Percentiles rank a stretch among this genome's conserved stretches.
These are phyloP conservation scores for Dalbergia cochinchinensis DNA, from an alignment of 306 rosid genomes.

Conservation along the genomic window DNA sequence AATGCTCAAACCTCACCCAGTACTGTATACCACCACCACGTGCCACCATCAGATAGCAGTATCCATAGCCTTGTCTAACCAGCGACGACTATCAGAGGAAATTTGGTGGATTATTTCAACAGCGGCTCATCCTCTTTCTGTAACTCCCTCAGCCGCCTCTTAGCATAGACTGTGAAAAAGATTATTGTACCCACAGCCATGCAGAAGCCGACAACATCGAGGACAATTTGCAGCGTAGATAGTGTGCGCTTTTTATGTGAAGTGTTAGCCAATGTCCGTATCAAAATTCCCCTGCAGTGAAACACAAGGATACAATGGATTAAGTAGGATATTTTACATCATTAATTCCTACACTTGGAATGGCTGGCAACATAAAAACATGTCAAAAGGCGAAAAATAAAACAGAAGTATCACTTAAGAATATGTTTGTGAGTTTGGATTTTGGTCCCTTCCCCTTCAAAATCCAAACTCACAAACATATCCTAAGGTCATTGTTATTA, in stretches of 20 bases:
- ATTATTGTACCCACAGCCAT: conserved; percentile 64
- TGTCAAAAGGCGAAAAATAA: neutral
- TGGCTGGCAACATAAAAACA: conserved; percentile 11
- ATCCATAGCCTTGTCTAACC: conserved; percentile 12
- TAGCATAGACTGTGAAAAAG: conserved; percentile 75
- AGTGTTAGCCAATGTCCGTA: conserved; percentile 77
- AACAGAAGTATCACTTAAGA: neutral
- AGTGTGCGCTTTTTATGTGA: conserved; percentile 60
- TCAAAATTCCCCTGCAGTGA: conserved; percentile 78
- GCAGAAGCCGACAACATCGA: conserved; percentile 68
- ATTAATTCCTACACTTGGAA: conserved; percentile 19
- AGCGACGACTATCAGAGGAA: conserved; percentile 22
- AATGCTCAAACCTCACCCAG: conserved; percentile 59
- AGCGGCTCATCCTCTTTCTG: conserved; percentile 60
- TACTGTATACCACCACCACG: conserved; percentile 22
- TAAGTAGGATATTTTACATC: conserved; percentile 4
- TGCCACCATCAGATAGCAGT: neutral
- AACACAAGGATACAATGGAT: conserved; percentile 20
- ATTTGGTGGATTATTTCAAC: conserved; percentile 55
- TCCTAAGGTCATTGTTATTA: neutral
- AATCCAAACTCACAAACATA: too few species aligned
- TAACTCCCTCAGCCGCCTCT: conserved; percentile 63
- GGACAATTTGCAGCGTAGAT: conserved; percentile 65
- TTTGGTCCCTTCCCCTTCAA: too few species aligned
- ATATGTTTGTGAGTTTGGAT: too few species aligned